phyloP scores from a whole-genome alignment of 2,329 filamentous ascomycete genomes.

The Fusarium acutatum region DNA sequence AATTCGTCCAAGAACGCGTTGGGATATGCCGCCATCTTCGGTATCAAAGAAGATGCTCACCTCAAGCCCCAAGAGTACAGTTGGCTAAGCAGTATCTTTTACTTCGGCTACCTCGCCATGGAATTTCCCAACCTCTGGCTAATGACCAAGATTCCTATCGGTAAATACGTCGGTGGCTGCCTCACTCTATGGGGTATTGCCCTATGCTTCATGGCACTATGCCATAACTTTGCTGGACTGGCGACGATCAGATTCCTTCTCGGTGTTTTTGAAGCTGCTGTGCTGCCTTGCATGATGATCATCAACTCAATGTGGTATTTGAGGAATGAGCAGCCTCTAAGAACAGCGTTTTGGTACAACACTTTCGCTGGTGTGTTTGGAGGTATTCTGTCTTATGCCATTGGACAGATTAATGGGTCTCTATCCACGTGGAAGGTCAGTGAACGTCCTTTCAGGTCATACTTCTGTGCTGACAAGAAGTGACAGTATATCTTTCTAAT shows the following conservation, averaged over 20 bases:
- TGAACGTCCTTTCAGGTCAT: rapidly evolving
- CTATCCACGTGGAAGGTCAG: conserved; percentile 34
- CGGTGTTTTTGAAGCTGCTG: conserved; percentile 42
- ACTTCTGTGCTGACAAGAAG: rapidly evolving
- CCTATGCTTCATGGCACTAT: conserved; percentile 38
- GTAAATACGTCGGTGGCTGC: conserved; percentile 32
- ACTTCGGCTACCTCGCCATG: conserved; percentile 57
- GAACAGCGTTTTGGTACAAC: conserved; percentile 46
- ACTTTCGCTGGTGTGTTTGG: conserved; percentile 46
- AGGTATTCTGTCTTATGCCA: conserved; percentile 44
- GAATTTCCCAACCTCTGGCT: conserved; percentile 53
- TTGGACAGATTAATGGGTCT: conserved; percentile 40
- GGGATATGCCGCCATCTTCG: conserved; percentile 30
- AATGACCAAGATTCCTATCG: conserved; percentile 27
- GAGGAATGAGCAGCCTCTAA: conserved; percentile 42
- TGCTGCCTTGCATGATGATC: conserved; percentile 42
- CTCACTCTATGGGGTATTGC: conserved; percentile 33
- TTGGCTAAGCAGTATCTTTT: conserved; percentile 64
- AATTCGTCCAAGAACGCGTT: not conserved
- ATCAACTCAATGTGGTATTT: conserved; percentile 47
- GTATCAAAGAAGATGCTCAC: conserved; percentile 33
- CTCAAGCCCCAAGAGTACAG: conserved; percentile 62
- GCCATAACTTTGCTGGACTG: conserved; percentile 36
- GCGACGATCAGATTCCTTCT: conserved; percentile 43
- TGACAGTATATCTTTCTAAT: conserved; percentile 37